These are phyloP conservation scores for Licmophora abbreviata DNA, from an alignment of 108 stramenopile species.

Conservation along the genomic window DNA sequence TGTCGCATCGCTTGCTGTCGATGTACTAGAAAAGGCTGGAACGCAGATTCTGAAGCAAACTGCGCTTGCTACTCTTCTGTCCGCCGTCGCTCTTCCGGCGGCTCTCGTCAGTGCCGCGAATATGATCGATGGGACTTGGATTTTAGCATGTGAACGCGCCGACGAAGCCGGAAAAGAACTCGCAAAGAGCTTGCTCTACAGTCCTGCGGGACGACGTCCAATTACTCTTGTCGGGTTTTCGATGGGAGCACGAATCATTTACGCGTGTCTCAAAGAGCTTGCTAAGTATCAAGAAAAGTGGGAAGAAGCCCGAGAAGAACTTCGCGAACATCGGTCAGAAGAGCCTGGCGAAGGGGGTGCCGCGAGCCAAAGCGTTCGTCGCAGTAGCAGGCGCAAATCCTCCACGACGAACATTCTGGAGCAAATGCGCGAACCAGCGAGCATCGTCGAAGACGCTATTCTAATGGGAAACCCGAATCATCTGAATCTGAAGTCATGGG, in stretches of 20 bases:
- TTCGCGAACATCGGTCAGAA: neutral
- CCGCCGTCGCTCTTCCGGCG: conserved; percentile 70
- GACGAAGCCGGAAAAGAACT: conserved; percentile 86
- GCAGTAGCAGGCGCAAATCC: conserved; percentile 15
- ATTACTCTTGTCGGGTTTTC: conserved; percentile 91
- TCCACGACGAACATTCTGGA: conserved; percentile 19
- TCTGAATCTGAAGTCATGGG: conserved; percentile 77
- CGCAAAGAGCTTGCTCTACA: conserved; percentile 77
- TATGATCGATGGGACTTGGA: conserved; percentile 89
- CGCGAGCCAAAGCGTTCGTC: neutral
- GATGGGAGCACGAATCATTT: conserved; percentile 92
- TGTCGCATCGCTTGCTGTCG: conserved; percentile 66
- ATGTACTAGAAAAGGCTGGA: conserved; percentile 60
- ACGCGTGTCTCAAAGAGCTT: conserved; percentile 87
- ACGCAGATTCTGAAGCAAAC: conserved; percentile 72
- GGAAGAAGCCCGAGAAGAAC: conserved; percentile 48
- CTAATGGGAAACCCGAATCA: conserved; percentile 81
- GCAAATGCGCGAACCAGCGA: conserved; percentile 67
- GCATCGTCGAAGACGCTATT: conserved; percentile 88
- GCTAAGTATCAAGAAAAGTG: conserved; percentile 73
- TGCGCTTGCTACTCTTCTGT: conserved; percentile 60
- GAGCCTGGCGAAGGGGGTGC: neutral
- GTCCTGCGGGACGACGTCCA: conserved; percentile 81
- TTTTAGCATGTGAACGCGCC: conserved; percentile 81
- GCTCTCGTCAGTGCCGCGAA: conserved; percentile 69